Percentiles rank a stretch among this genome's conserved stretches.
phyloP scores from a whole-genome alignment of 805 yeast genomes.

The Lachancea thermotolerans region DNA sequence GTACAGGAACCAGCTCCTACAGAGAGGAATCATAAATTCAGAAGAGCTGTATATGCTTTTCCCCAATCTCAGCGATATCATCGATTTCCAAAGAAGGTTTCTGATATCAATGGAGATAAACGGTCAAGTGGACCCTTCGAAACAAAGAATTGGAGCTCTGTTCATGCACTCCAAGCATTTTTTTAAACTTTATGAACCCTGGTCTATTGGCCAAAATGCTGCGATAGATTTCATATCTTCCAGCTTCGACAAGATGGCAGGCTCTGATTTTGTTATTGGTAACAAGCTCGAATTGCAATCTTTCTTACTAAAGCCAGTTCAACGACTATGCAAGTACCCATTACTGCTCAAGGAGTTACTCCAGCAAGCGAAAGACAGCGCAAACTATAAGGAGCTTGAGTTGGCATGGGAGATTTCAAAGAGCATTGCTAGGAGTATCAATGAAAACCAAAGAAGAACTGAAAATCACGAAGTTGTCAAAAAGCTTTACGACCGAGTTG shows the following conservation, averaged over 20 bases:
- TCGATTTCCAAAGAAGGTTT: slow-evolving; percentile 89
- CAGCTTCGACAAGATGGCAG: slow-evolving; percentile 41
- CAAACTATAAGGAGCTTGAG: slow-evolving; percentile 58
- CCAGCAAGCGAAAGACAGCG: slow-evolving; percentile 50
- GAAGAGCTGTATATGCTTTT: slow-evolving; percentile 77
- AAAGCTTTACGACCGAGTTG: slow-evolving; percentile 65
- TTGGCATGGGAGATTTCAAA: slow-evolving; percentile 68
- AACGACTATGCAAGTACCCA: slow-evolving; percentile 93
- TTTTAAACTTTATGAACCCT: slow-evolving; percentile 85
- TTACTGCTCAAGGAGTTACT: slow-evolving; percentile 68
- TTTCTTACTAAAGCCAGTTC: slow-evolving; percentile 88
- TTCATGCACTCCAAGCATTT: slow-evolving; percentile 81
- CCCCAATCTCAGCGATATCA: slow-evolving; percentile 75
- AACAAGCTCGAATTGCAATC: slow-evolving; percentile 87
- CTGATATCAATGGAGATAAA: slow-evolving; percentile 86
- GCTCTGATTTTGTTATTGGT: slow-evolving; percentile 58
- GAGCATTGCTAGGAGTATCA: slow-evolving; percentile 79
- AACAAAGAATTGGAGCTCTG: slow-evolving; percentile 83
- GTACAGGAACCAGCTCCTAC: slow-evolving; percentile 62
- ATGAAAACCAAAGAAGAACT: slow-evolving; percentile 88
- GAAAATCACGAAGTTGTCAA: slow-evolving; percentile 73
- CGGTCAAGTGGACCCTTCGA: slow-evolving; percentile 60
- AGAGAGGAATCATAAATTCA: slow-evolving; percentile 60
- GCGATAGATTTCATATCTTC: slow-evolving; percentile 72
- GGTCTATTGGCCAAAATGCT: slow-evolving; percentile 85